Conservation (phyloP, 352 stramenopile genomes). For the Aphanomyces invadans region DNA sequence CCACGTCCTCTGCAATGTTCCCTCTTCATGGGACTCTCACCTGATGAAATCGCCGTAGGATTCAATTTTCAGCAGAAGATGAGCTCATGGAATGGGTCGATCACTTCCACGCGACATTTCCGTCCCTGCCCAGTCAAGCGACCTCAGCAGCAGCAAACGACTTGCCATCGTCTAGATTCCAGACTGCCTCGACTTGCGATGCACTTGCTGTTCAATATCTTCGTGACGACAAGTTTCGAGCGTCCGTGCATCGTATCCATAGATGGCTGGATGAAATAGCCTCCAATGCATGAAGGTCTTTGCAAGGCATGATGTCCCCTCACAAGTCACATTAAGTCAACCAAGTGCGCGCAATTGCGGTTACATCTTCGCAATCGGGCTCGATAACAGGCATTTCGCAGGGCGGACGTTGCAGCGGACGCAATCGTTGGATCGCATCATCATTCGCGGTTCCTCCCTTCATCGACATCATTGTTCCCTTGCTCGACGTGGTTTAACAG, state of each 20-base stretch:
- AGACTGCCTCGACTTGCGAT: neutral
- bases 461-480: neutral
- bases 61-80: constrained; percentile 3
- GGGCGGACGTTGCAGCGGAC: too few relatives aligned
- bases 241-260: constrained; percentile 6
- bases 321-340: neutral
- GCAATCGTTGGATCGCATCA: too few relatives aligned
- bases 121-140: neutral
- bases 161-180: neutral
- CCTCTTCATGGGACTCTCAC: neutral
- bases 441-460: neutral
- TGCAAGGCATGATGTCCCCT: too few relatives aligned
- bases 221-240: neutral
- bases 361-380: too few relatives aligned
- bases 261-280: neutral
- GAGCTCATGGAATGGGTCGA: neutral
- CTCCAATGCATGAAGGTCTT: neutral
- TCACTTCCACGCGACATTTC: neutral
- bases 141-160: neutral
- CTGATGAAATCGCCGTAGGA: neutral
- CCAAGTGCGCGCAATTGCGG: too few relatives aligned
- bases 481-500: constrained; percentile 38
- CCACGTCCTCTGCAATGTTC: neutral
- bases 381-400: too few relatives aligned
- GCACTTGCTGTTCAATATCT: constrained; percentile 5